These are phyloP conservation scores for Jamesozyma lodderae DNA, from an alignment of 805 yeast genomes.

Conservation along the genomic window DNA sequence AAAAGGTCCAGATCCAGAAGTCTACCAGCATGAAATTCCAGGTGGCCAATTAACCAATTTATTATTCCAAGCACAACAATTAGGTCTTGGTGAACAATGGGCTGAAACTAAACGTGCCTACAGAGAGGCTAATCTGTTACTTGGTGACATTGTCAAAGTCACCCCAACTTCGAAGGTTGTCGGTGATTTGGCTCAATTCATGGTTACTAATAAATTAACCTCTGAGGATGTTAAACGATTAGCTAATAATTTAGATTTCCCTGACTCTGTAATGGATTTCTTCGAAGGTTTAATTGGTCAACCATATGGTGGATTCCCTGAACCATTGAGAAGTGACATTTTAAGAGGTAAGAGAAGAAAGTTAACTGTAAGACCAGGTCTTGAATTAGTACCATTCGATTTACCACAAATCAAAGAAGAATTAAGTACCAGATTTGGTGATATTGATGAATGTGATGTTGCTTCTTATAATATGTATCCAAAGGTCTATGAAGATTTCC, in stretches of 20 bases:
- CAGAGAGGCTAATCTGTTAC: slow-evolving; percentile 76
- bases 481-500: slow-evolving; percentile 86
- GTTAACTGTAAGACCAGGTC: slow-evolving; percentile 85
- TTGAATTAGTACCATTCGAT: slow-evolving; percentile 78
- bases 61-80: slow-evolving; percentile 98
- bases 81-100: slow-evolving; percentile 97
- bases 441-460: slow-evolving; percentile 75
- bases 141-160: slow-evolving; percentile 96
- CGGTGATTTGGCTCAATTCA: slow-evolving; percentile 98
- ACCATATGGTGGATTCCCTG: slow-evolving; percentile 99
- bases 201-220: slow-evolving; percentile 89
- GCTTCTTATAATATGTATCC: slow-evolving; percentile 98
- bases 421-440: slow-evolving; percentile 67
- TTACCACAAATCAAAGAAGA: slow-evolving; percentile 63
- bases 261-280: slow-evolving; percentile 97
- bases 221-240: slow-evolving; percentile 79
- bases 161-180: slow-evolving; percentile 99
- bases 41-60: slow-evolving; percentile 99
- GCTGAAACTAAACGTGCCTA: slow-evolving; percentile 90
- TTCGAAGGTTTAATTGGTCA: slow-evolving; percentile 99
- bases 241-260: slow-evolving; percentile 92
- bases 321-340: slow-evolving; percentile 88
- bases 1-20: slow-evolving; percentile 99
- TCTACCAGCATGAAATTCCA: slow-evolving; percentile 95
- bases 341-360: slow-evolving; percentile 88